Evolutionary conservation across 129 eudicot species (phyloP).

Genomic region (Calendula officinalis): DNA sequence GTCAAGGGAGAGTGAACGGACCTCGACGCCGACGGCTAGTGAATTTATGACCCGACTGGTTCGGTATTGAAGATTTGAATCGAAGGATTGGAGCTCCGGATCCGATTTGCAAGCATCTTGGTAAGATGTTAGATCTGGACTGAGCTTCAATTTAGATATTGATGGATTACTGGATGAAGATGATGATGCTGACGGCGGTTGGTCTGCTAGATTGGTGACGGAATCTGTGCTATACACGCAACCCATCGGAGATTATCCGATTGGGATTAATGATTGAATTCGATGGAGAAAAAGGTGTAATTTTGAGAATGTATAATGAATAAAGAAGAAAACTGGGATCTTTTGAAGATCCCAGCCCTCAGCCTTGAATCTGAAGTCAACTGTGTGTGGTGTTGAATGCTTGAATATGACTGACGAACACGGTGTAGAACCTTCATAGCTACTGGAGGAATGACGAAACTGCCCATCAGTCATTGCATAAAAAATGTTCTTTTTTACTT

Average conservation of each 20-base stretch:
- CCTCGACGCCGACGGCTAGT: slow-evolving; percentile 60
- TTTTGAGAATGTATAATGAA: background rate
- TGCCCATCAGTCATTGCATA: background rate
- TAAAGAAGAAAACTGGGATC: slow-evolving; percentile 8
- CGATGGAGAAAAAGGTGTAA: background rate
- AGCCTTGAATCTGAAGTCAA: slow-evolving; percentile 21
- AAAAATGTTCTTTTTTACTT: background rate
- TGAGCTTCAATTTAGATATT: slow-evolving; percentile 8
- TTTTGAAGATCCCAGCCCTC: slow-evolving; percentile 17
- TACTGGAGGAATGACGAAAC: slow-evolving; percentile 11
- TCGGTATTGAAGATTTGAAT: slow-evolving; percentile 47
- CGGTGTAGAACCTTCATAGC: slow-evolving; percentile 20
- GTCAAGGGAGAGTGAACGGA: slow-evolving; percentile 55
- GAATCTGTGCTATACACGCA: slow-evolving; percentile 22
- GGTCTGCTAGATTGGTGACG: slow-evolving; percentile 15
- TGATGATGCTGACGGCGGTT: slow-evolving; percentile 3
- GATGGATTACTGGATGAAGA: slow-evolving; percentile 28
- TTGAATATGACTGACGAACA: slow-evolving; percentile 25
- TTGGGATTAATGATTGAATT: background rate
- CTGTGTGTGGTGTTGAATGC: slow-evolving; percentile 18
- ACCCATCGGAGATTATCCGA: slow-evolving; percentile 28
- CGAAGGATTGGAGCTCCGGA: slow-evolving; percentile 62
- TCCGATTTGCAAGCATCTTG: slow-evolving; percentile 61
- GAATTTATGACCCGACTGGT: slow-evolving; percentile 58
- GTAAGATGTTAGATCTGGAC: slow-evolving; percentile 59